Conservation (phyloP, 495 filamentous ascomycete species). For the Aspergillus asperescens region DNA sequence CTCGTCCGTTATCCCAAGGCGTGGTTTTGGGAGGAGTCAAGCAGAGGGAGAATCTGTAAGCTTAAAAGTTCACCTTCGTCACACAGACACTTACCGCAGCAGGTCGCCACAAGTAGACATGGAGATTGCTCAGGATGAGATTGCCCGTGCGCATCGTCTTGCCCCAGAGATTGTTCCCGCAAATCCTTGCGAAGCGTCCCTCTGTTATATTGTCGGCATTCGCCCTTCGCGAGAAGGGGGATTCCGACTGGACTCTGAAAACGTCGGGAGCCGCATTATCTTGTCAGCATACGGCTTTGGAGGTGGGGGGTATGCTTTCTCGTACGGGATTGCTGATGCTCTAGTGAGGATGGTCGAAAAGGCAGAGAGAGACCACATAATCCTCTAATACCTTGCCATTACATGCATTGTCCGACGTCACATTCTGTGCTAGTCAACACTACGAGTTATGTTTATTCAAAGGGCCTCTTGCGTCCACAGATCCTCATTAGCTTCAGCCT, state of each 20-base stretch:
- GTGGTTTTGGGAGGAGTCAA: conserved; percentile 47
- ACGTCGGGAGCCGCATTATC: conserved; percentile 23
- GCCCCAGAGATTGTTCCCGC: conserved; percentile 38
- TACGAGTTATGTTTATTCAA: not conserved
- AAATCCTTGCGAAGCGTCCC: conserved; percentile 24
- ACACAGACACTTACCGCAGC: not conserved
- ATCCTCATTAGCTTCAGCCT: not conserved
- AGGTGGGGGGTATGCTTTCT: conserved; percentile 42
- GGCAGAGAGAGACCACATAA: conserved; percentile 32
- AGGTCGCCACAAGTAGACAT: conserved; percentile 37
- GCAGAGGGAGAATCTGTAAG: conserved; percentile 36
- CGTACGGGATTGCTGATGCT: conserved; percentile 39
- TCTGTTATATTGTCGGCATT: conserved; percentile 41
- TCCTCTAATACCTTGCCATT: conserved; percentile 12
- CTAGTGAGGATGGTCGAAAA: conserved; percentile 37
- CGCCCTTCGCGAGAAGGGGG: conserved; percentile 36
- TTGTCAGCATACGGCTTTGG: conserved; percentile 43
- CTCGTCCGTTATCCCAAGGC: conserved; percentile 38
- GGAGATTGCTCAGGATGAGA: conserved; percentile 38
- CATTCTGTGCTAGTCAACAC: not conserved
- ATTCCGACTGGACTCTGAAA: conserved; percentile 36
- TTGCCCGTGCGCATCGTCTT: conserved; percentile 37
- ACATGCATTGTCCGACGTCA: not conserved
- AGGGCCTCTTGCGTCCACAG: not conserved
- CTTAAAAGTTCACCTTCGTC: not conserved